These are phyloP conservation scores for Schwanniomyces pseudopolymorphus DNA, from an alignment of 805 yeast genomes.

Conservation along the genomic window DNA sequence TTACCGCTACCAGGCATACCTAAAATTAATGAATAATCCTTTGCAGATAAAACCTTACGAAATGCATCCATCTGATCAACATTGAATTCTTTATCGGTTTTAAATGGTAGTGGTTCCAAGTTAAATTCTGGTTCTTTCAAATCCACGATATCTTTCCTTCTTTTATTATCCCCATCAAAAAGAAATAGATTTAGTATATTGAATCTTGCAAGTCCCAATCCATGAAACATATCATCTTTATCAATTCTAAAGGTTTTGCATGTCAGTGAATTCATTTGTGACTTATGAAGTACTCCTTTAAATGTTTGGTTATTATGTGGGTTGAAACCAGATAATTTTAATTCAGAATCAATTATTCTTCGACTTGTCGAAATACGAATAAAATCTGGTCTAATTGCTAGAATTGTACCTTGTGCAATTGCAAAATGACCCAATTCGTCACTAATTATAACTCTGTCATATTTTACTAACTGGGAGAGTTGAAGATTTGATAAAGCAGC, in stretches of 20 bases:
- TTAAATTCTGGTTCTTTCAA: conserved; percentile 45
- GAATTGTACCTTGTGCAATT: conserved; percentile 61
- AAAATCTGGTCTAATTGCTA: conserved; percentile 37
- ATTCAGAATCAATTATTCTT: conserved; percentile 46
- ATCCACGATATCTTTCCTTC: conserved; percentile 56
- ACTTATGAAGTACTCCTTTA: conserved; percentile 42
- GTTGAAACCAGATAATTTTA: conserved; percentile 44
- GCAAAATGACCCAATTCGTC: conserved; percentile 81
- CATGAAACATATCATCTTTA: conserved; percentile 72
- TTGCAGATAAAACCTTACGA: conserved; percentile 56
- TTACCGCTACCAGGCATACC: conserved; percentile 98
- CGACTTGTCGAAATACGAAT: conserved; percentile 55
- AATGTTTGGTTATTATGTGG: conserved; percentile 47
- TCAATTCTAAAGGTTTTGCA: conserved; percentile 61
- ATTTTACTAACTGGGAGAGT: conserved; percentile 48
- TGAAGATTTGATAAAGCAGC: conserved; percentile 8
- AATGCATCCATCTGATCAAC: conserved; percentile 72
- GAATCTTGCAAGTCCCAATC: conserved; percentile 72
- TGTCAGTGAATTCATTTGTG: conserved; percentile 1
- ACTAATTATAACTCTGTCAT: conserved; percentile 72
- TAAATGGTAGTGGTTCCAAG: conserved; percentile 18
- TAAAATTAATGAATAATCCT: conserved; percentile 76
- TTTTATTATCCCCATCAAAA: conserved; percentile 43
- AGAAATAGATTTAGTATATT: conserved; percentile 71
- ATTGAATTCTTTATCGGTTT: conserved; percentile 46